phyloP scores from a whole-genome alignment of 148 eudicot genomes.

The Euryodendron excelsum region DNA sequence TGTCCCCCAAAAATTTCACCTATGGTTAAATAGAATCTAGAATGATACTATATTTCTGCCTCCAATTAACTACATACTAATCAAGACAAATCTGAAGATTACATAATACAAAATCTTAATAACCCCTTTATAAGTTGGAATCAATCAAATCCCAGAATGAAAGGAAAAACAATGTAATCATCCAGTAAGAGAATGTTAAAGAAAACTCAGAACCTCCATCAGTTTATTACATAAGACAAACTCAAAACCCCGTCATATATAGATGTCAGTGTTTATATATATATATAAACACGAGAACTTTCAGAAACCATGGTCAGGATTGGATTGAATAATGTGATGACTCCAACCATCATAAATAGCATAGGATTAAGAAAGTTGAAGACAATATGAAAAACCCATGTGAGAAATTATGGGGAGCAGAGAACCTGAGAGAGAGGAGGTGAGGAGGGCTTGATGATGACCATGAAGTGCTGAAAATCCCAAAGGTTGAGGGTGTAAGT shows the following conservation, averaged over 20 bases:
- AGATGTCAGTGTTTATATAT: not conserved
- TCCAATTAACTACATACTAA: too few species aligned
- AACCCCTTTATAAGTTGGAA: not conserved
- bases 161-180: not conserved
- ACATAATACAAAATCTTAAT: too few species aligned
- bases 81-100: too few species aligned
- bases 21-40: too few species aligned
- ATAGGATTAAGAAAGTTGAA: not conserved
- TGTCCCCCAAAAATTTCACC: not conserved
- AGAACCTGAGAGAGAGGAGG: constrained; percentile 31
- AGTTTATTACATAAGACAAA: not conserved
- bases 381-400: not conserved
- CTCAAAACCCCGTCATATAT: not conserved
- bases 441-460: constrained; percentile 61
- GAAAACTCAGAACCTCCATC: not conserved
- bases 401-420: not conserved
- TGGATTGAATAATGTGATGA: too few species aligned
- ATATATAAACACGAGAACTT: not conserved
- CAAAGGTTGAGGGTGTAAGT: constrained; percentile 65
- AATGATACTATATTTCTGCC: too few species aligned
- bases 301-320: not conserved
- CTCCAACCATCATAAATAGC: not conserved
- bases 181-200: not conserved
- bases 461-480: constrained; percentile 85
- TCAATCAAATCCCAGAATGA: not conserved